A percentile compares a stretch with the other conserved stretches of the same genome.
Evolutionary conservation across 2,329 filamentous ascomycete genomes (phyloP).

Genomic region (Fusarium kyushuense): DNA sequence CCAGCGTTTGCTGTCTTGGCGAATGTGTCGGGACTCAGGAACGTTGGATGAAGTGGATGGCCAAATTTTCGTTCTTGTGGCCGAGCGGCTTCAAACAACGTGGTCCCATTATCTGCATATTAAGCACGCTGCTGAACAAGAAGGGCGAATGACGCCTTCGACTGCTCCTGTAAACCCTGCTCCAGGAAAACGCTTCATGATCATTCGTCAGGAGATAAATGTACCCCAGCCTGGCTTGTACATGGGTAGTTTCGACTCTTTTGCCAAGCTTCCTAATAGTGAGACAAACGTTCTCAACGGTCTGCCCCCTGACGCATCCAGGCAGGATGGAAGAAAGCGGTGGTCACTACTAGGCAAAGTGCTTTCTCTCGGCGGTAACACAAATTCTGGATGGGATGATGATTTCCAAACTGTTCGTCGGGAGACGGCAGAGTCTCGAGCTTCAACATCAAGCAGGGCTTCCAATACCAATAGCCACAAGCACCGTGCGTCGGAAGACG

Average conservation of each 20-base stretch:
- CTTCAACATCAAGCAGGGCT: slow-evolving; percentile 50
- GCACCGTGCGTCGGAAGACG: slow-evolving; percentile 60
- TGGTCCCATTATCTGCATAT: slow-evolving; percentile 87
- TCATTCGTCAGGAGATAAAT: slow-evolving; percentile 81
- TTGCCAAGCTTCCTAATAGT: slow-evolving; percentile 49
- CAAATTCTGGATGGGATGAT: slow-evolving; percentile 53
- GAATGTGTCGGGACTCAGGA: slow-evolving; percentile 81
- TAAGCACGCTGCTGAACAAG: slow-evolving; percentile 72
- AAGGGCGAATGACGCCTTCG: slow-evolving; percentile 70
- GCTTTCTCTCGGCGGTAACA: slow-evolving; percentile 55
- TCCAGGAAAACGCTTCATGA: slow-evolving; percentile 86
- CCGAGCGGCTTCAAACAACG: slow-evolving; percentile 74
- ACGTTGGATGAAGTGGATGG: slow-evolving; percentile 73
- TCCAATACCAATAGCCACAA: slow-evolving; percentile 48
- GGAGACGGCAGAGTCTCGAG: slow-evolving; percentile 62
- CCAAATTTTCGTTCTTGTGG: slow-evolving; percentile 75
- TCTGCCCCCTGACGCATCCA: slow-evolving; percentile 46
- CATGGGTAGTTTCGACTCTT: slow-evolving; percentile 62
- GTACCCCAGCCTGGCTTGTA: slow-evolving; percentile 61
- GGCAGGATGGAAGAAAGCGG: slow-evolving; percentile 65
- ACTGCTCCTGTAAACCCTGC: slow-evolving; percentile 87
- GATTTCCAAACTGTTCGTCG: slow-evolving; percentile 64
- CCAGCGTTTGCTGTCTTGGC: slow-evolving; percentile 91
- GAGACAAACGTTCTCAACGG: slow-evolving; percentile 44
- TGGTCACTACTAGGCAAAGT: slow-evolving; percentile 75